A percentile compares a stretch with the other conserved stretches of the same genome.
Conservation (phyloP, 164 flowering plant genomes). For the Berberis thunbergii region DNA sequence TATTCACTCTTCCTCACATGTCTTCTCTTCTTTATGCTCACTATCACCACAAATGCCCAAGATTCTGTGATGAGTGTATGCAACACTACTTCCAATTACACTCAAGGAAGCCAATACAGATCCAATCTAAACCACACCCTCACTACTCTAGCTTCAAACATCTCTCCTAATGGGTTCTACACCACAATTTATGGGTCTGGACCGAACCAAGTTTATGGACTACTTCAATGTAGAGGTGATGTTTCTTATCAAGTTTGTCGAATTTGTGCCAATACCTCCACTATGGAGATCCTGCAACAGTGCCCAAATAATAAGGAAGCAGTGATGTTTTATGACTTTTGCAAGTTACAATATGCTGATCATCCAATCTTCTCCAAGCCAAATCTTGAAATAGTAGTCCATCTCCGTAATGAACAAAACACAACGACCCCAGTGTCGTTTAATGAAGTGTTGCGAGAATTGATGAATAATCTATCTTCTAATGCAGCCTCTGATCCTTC, state of each 20-base stretch:
- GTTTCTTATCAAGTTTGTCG: constrained; percentile 2
- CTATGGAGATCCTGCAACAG: not conserved
- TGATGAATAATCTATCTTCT: too few species aligned
- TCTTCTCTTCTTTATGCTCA: not conserved
- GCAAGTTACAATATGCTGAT: constrained; percentile 20
- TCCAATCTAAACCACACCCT: constrained; percentile 1
- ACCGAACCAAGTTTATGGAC: constrained; percentile 2
- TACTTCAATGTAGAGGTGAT: constrained; percentile 10
- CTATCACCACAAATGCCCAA: not conserved
- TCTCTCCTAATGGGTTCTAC: constrained; percentile 5
- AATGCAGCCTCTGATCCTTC: too few species aligned
- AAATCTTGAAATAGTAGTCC: not conserved
- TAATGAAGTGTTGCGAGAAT: too few species aligned
- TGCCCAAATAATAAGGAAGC: constrained; percentile 4
- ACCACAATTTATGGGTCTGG: constrained; percentile 2
- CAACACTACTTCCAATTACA: not conserved
- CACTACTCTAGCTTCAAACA: not conserved
- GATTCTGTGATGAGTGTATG: not conserved
- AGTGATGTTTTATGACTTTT: not conserved
- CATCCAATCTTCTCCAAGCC: constrained; percentile 2
- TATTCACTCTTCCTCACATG: not conserved
- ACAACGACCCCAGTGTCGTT: too few species aligned
- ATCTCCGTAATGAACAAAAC: too few species aligned
- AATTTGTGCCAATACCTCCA: constrained; percentile 7
- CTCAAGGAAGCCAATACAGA: not conserved